These are phyloP conservation scores for Scedosporium boydii DNA, from an alignment of 2,329 filamentous ascomycete genomes.

Conservation along the genomic window DNA sequence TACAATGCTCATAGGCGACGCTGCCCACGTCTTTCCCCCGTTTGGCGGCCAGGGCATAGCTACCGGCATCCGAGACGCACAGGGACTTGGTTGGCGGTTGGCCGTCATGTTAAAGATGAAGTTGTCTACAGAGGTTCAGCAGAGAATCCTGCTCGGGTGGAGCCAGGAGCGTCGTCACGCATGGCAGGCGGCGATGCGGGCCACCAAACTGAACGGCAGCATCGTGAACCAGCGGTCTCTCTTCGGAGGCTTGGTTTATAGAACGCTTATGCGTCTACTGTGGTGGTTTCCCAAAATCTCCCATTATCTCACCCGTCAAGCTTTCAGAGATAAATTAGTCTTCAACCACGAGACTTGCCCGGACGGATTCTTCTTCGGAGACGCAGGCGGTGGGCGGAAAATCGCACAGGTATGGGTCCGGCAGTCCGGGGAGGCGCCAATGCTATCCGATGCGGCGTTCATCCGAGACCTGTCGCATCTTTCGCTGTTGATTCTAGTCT, in stretches of 20 bases:
- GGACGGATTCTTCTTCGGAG: conserved; percentile 1
- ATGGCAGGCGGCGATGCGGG: background rate
- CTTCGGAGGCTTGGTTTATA: background rate
- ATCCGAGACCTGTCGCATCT: background rate
- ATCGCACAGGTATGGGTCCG: conserved; percentile 1
- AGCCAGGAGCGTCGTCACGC: conserved; percentile 3
- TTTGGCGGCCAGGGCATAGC: conserved; percentile 29
- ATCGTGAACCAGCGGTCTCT: conserved; percentile 1
- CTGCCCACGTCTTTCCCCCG: conserved; percentile 42
- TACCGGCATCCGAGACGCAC: conserved; percentile 23
- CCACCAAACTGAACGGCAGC: conserved; percentile 2
- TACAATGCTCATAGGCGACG: conserved; percentile 33
- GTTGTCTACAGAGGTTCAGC: background rate
- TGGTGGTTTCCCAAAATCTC: conserved; percentile 2
- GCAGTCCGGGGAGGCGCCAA: background rate
- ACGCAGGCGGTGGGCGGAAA: background rate
- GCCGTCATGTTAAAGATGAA: background rate
- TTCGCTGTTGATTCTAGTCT: background rate
- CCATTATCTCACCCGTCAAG: background rate
- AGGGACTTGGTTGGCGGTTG: conserved; percentile 24
- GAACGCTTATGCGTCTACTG: background rate
- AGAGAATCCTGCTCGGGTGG: conserved; percentile 1
- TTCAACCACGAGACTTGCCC: background rate
- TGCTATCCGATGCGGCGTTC: background rate
- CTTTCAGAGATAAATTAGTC: background rate